Percentiles rank a stretch among this genome's conserved stretches.
These are phyloP conservation scores for Mycocentrospora acerina DNA, from an alignment of 2,329 filamentous ascomycete species.

Conservation along the genomic window DNA sequence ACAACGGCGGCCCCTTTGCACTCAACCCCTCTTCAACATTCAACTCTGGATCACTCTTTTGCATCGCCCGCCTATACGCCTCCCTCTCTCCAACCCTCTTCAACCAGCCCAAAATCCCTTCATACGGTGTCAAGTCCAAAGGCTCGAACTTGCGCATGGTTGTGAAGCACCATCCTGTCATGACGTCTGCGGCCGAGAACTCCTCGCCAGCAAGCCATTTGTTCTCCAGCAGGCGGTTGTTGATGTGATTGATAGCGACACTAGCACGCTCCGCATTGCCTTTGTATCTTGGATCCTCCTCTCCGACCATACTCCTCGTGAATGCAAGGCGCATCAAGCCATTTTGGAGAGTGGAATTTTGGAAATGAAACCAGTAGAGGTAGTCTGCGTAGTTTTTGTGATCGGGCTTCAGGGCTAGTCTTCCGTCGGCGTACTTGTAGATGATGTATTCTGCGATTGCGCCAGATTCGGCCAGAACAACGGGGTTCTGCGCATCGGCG, in stretches of 20 bases:
- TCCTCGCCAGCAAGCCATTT: conserved; percentile 62
- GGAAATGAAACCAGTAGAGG: conserved; percentile 66
- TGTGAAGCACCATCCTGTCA: conserved; percentile 62
- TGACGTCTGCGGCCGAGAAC: conserved; percentile 67
- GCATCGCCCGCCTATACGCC: conserved; percentile 54
- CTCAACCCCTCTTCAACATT: conserved; percentile 29
- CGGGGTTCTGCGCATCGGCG: conserved; percentile 41
- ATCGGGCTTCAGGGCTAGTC: conserved; percentile 49
- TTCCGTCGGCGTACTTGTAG: conserved; percentile 51
- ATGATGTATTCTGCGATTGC: conserved; percentile 65
- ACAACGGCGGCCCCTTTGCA: conserved; percentile 25
- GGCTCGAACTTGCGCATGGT: conserved; percentile 60
- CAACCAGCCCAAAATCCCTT: conserved; percentile 34
- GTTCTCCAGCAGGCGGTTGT: conserved; percentile 52
- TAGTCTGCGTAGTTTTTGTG: conserved; percentile 60
- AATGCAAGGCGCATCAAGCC: conserved; percentile 34
- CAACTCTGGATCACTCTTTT: conserved; percentile 53
- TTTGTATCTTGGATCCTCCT: conserved; percentile 40
- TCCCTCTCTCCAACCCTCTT: conserved; percentile 27
- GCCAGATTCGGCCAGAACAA: conserved; percentile 61
- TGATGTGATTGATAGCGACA: conserved; percentile 47
- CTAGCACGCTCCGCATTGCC: conserved; percentile 38
- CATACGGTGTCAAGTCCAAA: conserved; percentile 35
- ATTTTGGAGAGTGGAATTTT: conserved; percentile 46
- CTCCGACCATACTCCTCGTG: conserved; percentile 28